Base-by-base conservation (phyloP, 768 basidiomycete species). In the Fomitopsis serialis region DNA sequence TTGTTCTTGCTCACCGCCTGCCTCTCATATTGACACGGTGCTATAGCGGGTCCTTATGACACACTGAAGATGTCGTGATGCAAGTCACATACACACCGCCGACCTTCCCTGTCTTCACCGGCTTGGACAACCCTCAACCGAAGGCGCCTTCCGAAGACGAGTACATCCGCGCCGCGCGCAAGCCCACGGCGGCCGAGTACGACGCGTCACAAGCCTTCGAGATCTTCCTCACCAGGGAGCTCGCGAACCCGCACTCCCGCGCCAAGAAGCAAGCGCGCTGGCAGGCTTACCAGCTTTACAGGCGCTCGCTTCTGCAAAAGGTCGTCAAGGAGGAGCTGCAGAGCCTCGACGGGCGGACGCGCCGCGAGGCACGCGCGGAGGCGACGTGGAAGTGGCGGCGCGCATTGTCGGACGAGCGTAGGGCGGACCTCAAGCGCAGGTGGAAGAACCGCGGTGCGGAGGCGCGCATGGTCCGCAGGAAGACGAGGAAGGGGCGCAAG, bases 221-320 rank as follows among this genome's bases (percentile, higher is more conserved):
- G 64, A 63, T 78, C 22, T 80, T 81, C 62, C 69, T 93, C 53
- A 64, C 72, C 43, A 78, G 78, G 56, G 91, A 93, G 62, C 79
- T 93, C 36, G 76, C 87, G 24, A 91, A 92, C 66, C 89, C 89
- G 23, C 85, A 91, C 63, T 82, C 87, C 12, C 84, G 88, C 19
- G 87, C 89, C 9, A 91, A 89, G 74, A 91, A 88, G 66, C 84
- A 87, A 61, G 73, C 74, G 46, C 81, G 91, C 57, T 92, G 87
- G 86, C 80, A 87, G 66, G 74, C 72, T 3, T 77, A 75, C 58
- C 75, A 77, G 57, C 59, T 65, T 17, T 71, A 75, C 56, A 77
- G 75, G 63, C 72, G 76, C 42, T 66, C 68, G 19, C 70, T 87
- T 50, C 72, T 85, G 45, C 72, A 76, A 54, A 70, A 81, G 56